A percentile compares a stretch with the other conserved stretches of the same genome.
Conservation (phyloP, 1,284 basidiomycete species). For the Trametes pubescens region DNA sequence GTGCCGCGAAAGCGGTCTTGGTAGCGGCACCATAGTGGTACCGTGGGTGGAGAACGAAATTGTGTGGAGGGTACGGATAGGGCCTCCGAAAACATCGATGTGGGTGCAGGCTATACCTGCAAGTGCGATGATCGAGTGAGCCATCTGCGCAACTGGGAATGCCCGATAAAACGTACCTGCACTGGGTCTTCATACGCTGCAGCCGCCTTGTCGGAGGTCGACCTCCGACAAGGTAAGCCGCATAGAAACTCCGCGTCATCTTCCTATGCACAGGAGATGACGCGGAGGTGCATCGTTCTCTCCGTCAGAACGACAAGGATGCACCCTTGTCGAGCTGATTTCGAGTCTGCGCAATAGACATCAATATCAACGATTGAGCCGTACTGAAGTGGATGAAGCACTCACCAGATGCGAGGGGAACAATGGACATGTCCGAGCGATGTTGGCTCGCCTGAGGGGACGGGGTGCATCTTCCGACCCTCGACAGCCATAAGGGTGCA, state of each 20-base stretch:
- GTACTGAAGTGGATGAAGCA: neutral
- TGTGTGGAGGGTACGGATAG: too few relatives aligned
- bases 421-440: neutral
- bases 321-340: conserved; percentile 4
- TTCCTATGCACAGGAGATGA: conserved; percentile 10
- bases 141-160: neutral
- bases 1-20: neutral
- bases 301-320: neutral
- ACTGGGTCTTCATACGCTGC: neutral
- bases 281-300: conserved; percentile 6
- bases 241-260: neutral
- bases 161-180: neutral
- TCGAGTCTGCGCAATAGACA: neutral
- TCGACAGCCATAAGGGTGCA: conserved; percentile 2
- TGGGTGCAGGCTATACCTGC: neutral
- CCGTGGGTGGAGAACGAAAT: neutral
- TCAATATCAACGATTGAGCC: neutral
- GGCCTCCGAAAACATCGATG: too few relatives aligned
- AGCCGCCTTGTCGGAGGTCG: too few relatives aligned
- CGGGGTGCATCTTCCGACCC: neutral
- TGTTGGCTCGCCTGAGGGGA: neutral
- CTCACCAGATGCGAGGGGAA: conserved; percentile 5
- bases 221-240: neutral
- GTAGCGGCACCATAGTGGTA: neutral
- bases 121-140: neutral